Evolutionary conservation across 177 flowering plant species (phyloP).

Genomic region (Vitis hybrid): DNA sequence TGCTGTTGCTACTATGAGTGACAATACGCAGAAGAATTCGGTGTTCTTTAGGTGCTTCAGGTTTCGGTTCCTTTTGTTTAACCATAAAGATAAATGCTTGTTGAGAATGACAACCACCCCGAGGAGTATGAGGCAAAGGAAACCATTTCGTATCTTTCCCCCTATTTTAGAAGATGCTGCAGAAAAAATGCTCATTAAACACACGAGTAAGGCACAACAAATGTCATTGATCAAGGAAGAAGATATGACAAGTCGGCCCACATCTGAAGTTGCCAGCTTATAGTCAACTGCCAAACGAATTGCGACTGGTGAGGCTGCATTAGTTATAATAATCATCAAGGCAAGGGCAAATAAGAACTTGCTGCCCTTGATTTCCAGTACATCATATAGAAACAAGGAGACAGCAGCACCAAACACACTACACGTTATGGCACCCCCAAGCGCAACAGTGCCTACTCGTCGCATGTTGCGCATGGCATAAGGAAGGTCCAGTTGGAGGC

Average conservation of each 20-base stretch:
- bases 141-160: not conserved
- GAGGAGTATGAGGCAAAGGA: constrained; percentile 11
- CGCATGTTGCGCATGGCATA: constrained; percentile 32
- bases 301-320: constrained; percentile 55
- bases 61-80: constrained; percentile 33
- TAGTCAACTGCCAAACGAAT: constrained; percentile 46
- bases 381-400: constrained; percentile 22
- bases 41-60: constrained; percentile 43
- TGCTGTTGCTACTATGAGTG: constrained; percentile 18
- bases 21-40: constrained; percentile 31
- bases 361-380: constrained; percentile 5
- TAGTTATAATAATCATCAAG: constrained; percentile 32
- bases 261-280: constrained; percentile 46
- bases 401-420: constrained; percentile 27
- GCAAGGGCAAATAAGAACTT: constrained; percentile 15
- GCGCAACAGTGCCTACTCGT: constrained; percentile 25
- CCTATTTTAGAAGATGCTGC: not conserved
- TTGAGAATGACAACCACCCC: constrained; percentile 22
- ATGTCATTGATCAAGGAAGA: constrained; percentile 46
- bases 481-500: constrained; percentile 56
- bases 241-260: constrained; percentile 53
- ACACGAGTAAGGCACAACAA: constrained; percentile 20
- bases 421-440: constrained; percentile 28
- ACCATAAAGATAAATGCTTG: constrained; percentile 28
- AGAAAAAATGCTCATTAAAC: not conserved